These are phyloP conservation scores for Clarireedia homoeocarpa DNA, from an alignment of 2,329 filamentous ascomycete species.

Conservation along the genomic window DNA sequence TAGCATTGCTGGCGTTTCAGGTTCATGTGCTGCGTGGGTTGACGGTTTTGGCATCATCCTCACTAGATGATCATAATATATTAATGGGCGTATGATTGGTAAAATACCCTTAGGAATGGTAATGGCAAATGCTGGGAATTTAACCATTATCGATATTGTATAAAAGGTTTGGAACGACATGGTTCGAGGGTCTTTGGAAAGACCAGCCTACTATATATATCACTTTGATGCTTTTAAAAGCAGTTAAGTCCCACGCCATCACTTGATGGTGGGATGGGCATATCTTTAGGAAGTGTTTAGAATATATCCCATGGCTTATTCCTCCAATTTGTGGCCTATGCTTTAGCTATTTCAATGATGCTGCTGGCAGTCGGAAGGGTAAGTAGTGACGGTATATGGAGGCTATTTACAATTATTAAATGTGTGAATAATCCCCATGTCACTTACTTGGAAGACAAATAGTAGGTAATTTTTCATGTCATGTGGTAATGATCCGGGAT, in stretches of 20 bases:
- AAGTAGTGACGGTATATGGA: neutral
- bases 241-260: neutral
- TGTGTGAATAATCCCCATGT: too few species aligned
- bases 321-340: neutral
- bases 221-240: conserved; percentile 3
- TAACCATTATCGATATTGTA: conserved; percentile 5
- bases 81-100: neutral
- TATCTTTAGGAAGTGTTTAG: conserved; percentile 4
- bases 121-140: neutral
- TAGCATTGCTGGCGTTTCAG: conserved; percentile 78
- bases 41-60: conserved; percentile 82
- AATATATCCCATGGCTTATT: conserved; percentile 4
- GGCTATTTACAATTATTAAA: too few species aligned
- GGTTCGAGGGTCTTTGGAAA: neutral
- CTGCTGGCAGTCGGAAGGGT: neutral
- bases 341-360: neutral
- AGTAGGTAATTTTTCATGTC: too few species aligned
- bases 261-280: neutral
- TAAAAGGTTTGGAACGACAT: conserved; percentile 5
- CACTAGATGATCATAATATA: conserved; percentile 40
- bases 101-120: neutral
- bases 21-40: conserved; percentile 72
- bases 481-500: too few species aligned
- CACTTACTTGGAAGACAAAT: too few species aligned
- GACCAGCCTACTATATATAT: neutral